phyloP scores from a whole-genome alignment of 2,329 filamentous ascomycete species.

The Stagonosporopsis vannaccii region DNA sequence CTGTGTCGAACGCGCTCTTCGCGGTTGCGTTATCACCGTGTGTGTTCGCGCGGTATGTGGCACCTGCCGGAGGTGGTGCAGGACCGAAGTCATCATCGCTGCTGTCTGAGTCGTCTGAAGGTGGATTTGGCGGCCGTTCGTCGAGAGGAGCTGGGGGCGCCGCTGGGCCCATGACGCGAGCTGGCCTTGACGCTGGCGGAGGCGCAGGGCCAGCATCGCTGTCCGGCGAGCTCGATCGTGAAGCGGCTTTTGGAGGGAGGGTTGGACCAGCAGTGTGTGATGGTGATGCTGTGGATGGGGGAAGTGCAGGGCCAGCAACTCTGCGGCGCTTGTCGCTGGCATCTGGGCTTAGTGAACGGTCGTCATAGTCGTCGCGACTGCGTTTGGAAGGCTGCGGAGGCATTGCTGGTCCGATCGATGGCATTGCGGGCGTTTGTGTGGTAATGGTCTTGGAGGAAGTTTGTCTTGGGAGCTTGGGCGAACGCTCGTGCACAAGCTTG shows the following conservation, averaged over 20 bases:
- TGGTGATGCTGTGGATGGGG: constrained; percentile 49
- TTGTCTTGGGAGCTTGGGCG: neutral
- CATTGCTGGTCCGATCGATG: constrained; percentile 70
- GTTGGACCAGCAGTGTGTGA: constrained; percentile 60
- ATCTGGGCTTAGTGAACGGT: constrained; percentile 50
- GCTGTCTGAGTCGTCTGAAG: constrained; percentile 45
- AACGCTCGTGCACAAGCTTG: constrained; percentile 15
- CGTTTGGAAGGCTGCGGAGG: constrained; percentile 68
- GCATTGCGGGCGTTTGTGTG: constrained; percentile 56
- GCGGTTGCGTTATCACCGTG: constrained; percentile 10
- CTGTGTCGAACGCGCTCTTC: constrained; percentile 44
- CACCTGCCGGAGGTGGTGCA: constrained; percentile 49
- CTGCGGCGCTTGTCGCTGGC: constrained; percentile 59
- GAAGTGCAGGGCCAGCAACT: constrained; percentile 64
- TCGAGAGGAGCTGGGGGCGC: constrained; percentile 60
- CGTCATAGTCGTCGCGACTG: constrained; percentile 57
- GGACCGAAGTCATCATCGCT: constrained; percentile 57
- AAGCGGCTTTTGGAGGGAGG: constrained; percentile 54
- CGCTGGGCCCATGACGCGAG: constrained; percentile 60
- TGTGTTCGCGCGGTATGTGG: constrained; percentile 20
- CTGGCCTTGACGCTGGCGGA: constrained; percentile 42
- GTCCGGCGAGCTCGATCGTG: constrained; percentile 36
- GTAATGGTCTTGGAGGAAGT: neutral
- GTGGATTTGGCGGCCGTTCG: constrained; percentile 53
- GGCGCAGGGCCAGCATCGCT: constrained; percentile 44